Base-by-base conservation (phyloP, 2,329 filamentous ascomycete species). In the Zymoseptoria tritici region DNA sequence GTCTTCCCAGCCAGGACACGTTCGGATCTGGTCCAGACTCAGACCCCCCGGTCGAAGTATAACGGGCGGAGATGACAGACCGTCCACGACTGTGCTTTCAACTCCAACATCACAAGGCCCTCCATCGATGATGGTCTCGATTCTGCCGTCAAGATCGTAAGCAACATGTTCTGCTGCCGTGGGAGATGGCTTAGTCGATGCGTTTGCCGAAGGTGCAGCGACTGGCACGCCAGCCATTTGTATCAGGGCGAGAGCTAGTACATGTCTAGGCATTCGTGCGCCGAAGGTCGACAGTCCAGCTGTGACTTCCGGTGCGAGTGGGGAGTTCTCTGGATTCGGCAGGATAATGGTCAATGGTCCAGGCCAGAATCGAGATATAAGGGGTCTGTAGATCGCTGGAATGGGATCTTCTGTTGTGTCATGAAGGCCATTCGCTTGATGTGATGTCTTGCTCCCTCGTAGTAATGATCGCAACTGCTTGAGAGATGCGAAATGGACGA, bases 71-170 rank as follows among this genome's bases (percentile, higher is more conserved):
- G 83, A 76, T 60, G 85, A 90, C 13, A 97, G 77, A 0, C 94
- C 94, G 70, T 97, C 94, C 0, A 99, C 91, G 1, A 99, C 94
- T 0, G 94, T 99, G 72, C 91, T 97, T 76, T 99, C 94, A 0
- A 99, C 91, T 1, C 94, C 94, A 9, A 99, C 91, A 20, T 83
- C 81, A 69, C 92, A 97, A 0, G 86, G 77, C 0, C 94, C 94
- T 2, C 93, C 94, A 66, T 99, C 93, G 0, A 99, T 78, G 59
- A 99, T 94, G 5, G 93, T 79, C 67, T 89, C 85, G 64, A 99
- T 95, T 54, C 87, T 84, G 0, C 91, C 91, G 46, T 86, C 75
- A 9, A 99, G 79, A 72, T 99, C 94, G 62, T 96, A 86, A 21
- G 85, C 81, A 11, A 99, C 94, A 74, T 99, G 94, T 69, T 88